These are phyloP conservation scores for Geranium rotundifolium DNA, from an alignment of 345 rosid species.

Conservation along the genomic window DNA sequence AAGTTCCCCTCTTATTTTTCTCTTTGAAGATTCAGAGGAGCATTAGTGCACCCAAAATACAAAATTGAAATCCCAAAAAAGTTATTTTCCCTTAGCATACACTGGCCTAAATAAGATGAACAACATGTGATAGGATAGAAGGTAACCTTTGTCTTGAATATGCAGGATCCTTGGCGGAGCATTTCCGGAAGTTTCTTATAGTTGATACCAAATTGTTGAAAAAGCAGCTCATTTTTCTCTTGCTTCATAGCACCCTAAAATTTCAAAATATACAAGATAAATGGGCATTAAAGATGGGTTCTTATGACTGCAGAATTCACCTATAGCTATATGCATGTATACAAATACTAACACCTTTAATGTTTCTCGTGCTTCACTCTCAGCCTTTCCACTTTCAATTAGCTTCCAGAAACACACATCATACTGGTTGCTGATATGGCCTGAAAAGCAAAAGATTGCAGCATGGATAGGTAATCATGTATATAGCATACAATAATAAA, in stretches of 20 bases:
- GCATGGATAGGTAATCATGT: not conserved
- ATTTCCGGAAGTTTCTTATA: constrained; percentile 54
- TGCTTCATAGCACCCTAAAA: constrained; percentile 65
- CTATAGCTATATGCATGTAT: not conserved
- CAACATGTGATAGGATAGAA: not conserved
- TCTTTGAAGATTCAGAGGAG: too few species aligned
- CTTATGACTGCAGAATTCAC: not conserved
- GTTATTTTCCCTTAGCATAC: not conserved
- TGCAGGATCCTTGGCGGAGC: constrained; percentile 84
- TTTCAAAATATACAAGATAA: constrained; percentile 6
- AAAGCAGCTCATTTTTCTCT: constrained; percentile 77
- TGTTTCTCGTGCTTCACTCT: constrained; percentile 45
- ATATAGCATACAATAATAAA: not conserved
- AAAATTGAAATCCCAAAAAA: too few species aligned
- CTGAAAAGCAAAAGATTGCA: constrained; percentile 26
- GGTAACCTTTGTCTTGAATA: constrained; percentile 57
- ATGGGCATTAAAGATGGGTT: not conserved
- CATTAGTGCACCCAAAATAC: too few species aligned
- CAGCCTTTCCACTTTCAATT: constrained; percentile 51
- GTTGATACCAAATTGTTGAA: constrained; percentile 63
- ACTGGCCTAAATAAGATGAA: not conserved
- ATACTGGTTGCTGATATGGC: constrained; percentile 56
- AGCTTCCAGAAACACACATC: constrained; percentile 72
- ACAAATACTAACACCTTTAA: constrained; percentile 36
- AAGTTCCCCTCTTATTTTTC: not conserved